Conservation (phyloP, 441 rosid genomes). For the Lepidium campestre region DNA sequence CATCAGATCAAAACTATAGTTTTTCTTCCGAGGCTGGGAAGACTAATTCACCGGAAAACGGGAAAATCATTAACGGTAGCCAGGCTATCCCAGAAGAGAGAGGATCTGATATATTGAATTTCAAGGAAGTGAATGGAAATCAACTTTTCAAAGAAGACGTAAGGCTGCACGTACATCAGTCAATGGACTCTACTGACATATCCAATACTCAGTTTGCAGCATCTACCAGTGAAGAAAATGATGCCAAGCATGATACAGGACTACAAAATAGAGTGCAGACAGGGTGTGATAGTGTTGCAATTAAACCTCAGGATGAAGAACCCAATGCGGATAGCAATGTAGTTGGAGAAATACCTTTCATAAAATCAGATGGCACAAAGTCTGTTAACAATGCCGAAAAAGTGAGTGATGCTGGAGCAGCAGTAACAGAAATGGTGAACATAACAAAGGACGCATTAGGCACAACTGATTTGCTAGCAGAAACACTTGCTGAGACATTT, state of each 20-base stretch:
- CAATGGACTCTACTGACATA: neutral
- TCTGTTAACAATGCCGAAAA: conserved; percentile 19
- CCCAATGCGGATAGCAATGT: neutral
- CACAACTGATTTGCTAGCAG: conserved; percentile 34
- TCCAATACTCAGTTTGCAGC: conserved; percentile 10
- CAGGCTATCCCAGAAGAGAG: conserved; percentile 13
- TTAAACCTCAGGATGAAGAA: neutral
- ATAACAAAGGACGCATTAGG: conserved; percentile 18
- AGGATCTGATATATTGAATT: conserved; percentile 24
- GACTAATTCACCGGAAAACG: conserved; percentile 18
- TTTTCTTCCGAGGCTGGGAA: conserved; percentile 24
- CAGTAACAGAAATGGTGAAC: conserved; percentile 27
- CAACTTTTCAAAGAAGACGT: neutral
- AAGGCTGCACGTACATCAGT: neutral
- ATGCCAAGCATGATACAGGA: neutral
- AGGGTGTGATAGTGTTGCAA: neutral
- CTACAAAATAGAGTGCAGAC: neutral
- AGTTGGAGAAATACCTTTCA: neutral
- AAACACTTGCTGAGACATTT: conserved; percentile 56
- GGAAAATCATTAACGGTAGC: conserved; percentile 31
- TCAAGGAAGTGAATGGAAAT: conserved; percentile 22
- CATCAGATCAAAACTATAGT: conserved; percentile 25
- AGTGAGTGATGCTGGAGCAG: conserved; percentile 10
- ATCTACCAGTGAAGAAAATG: conserved; percentile 8
- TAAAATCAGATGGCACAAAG: neutral